These are phyloP conservation scores for Kwoniella sp. DNA, from an alignment of 768 basidiomycete species.

Conservation along the genomic window DNA sequence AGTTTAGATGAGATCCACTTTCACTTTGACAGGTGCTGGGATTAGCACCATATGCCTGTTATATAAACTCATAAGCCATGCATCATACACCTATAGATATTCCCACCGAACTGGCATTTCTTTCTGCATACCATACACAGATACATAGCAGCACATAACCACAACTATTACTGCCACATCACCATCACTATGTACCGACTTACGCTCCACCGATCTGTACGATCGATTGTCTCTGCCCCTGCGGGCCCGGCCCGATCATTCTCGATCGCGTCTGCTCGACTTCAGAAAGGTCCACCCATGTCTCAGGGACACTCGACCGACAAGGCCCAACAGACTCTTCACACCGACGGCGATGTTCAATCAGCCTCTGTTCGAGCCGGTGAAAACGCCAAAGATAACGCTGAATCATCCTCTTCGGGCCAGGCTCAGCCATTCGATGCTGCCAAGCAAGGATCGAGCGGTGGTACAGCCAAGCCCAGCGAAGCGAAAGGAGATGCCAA, in stretches of 20 bases:
- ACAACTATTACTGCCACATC: background rate
- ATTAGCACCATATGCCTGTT: background rate
- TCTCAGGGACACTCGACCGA: conserved; percentile 48
- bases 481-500: conserved; percentile 24
- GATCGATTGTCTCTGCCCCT: background rate
- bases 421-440: conserved; percentile 45
- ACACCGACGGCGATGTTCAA: conserved; percentile 43
- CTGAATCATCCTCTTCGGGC: conserved; percentile 11
- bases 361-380: conserved; percentile 41
- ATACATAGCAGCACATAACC: background rate
- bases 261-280: conserved; percentile 2
- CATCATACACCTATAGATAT: background rate
- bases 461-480: conserved; percentile 28
- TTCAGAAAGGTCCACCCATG: conserved; percentile 13
- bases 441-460: conserved; percentile 34
- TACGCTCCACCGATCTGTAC: conserved; percentile 10
- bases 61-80: background rate
- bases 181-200: conserved; percentile 17
- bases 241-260: conserved; percentile 11
- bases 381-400: conserved; percentile 24
- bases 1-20: conserved; percentile 5
- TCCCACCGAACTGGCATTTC: background rate
- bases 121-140: conserved; percentile 1
- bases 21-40: background rate
- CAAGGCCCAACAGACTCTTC: conserved; percentile 36